Evolutionary conservation across 805 yeast genomes (phyloP).

Genomic region (Lipomyces sp.): DNA sequence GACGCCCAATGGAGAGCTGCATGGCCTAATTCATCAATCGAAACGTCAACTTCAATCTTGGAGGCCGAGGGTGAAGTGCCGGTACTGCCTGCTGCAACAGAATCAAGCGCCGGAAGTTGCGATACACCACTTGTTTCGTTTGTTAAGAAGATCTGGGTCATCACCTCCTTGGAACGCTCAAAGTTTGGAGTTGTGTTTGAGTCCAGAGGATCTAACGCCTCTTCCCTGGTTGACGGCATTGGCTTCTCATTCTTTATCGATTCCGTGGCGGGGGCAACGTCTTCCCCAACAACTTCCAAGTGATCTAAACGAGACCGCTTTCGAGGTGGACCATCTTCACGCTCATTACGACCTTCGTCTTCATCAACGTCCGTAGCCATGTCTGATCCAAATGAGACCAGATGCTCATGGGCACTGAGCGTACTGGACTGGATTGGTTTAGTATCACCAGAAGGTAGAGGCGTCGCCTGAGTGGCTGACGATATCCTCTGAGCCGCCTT

Average conservation of each 20-base stretch:
- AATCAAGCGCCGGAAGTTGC: conserved; percentile 44
- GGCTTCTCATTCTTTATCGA: not conserved
- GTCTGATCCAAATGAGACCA: conserved; percentile 19
- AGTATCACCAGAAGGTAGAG: conserved; percentile 2
- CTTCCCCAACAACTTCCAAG: not conserved
- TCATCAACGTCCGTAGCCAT: conserved; percentile 34
- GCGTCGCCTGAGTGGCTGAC: not conserved
- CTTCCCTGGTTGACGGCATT: conserved; percentile 3
- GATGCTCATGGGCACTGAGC: not conserved
- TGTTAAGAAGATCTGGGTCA: conserved; percentile 59
- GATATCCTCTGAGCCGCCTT: conserved; percentile 14
- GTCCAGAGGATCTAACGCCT: conserved; percentile 36
- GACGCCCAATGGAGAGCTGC: conserved; percentile 96
- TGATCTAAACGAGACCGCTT: conserved; percentile 27
- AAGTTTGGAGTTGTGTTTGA: conserved; percentile 42
- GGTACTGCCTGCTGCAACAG: conserved; percentile 18
- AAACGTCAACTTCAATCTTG: conserved; percentile 69
- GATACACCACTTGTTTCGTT: conserved; percentile 46
- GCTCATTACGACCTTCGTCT: conserved; percentile 14
- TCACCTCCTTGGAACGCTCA: conserved; percentile 51
- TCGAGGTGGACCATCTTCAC: conserved; percentile 27
- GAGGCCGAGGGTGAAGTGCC: conserved; percentile 33
- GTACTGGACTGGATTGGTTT: conserved; percentile 8
- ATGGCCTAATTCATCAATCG: conserved; percentile 92
- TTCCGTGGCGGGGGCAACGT: not conserved